Evolutionary conservation across 2,329 filamentous ascomycete species (phyloP).

Genomic region (Juglanconis sp.): DNA sequence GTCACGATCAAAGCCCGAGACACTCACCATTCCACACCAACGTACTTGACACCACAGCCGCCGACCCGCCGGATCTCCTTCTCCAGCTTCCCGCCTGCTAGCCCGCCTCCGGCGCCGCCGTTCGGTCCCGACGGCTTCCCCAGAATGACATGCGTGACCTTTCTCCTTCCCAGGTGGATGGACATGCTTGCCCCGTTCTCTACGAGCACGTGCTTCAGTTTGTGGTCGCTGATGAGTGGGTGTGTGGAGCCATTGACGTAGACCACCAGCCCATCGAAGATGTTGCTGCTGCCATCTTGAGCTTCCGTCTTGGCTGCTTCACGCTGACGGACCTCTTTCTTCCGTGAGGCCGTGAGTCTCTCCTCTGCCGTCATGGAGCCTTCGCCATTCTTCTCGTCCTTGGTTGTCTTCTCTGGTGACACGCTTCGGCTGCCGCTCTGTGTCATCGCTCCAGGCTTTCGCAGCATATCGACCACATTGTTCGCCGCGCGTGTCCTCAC

Average conservation of each 20-base stretch:
- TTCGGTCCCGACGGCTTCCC: conserved; percentile 52
- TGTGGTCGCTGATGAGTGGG: conserved; percentile 80
- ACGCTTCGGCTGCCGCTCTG: conserved; percentile 7
- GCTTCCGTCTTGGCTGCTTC: conserved; percentile 24
- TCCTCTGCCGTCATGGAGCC: conserved; percentile 24
- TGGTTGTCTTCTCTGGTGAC: not conserved
- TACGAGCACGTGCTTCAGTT: conserved; percentile 73
- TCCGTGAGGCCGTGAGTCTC: conserved; percentile 14
- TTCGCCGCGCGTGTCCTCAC: conserved; percentile 35
- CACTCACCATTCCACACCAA: conserved; percentile 74
- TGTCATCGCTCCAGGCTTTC: conserved; percentile 42
- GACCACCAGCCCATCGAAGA: conserved; percentile 71
- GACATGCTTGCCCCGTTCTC: conserved; percentile 71
- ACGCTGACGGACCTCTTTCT: conserved; percentile 28
- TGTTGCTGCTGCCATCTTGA: conserved; percentile 42
- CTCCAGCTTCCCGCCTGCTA: conserved; percentile 76
- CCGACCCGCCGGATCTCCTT: conserved; percentile 69
- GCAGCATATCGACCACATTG: conserved; percentile 55
- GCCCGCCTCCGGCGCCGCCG: conserved; percentile 66
- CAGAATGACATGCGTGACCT: conserved; percentile 83
- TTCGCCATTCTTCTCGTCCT: not conserved
- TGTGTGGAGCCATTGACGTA: conserved; percentile 87
- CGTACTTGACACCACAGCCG: conserved; percentile 72
- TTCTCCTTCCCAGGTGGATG: conserved; percentile 66
- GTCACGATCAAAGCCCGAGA: not conserved